Percentiles rank a stretch among this genome's conserved stretches.
Conservation (phyloP, 768 basidiomycete genomes). For the Hericium erinaceus region DNA sequence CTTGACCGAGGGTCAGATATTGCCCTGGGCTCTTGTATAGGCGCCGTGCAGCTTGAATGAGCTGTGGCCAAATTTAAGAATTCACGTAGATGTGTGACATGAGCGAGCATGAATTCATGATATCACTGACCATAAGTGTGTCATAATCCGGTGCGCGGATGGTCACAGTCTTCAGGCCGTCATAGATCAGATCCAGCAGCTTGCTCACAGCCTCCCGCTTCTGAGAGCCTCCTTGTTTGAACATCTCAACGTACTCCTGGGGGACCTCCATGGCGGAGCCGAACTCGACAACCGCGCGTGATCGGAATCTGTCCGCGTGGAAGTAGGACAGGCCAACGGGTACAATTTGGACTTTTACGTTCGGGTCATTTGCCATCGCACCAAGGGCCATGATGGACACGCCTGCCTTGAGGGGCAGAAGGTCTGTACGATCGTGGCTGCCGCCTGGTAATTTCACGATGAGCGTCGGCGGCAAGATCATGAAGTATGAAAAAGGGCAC, state of each 20-base stretch:
- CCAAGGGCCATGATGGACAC: constrained; percentile 98
- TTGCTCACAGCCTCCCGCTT: constrained; percentile 89
- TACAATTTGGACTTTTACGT: constrained; percentile 80
- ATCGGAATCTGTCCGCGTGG: constrained; percentile 68
- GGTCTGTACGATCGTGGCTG: constrained; percentile 94
- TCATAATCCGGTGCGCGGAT: constrained; percentile 95
- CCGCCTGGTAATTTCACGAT: constrained; percentile 49
- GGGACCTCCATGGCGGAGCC: constrained; percentile 90
- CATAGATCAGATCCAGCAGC: constrained; percentile 85
- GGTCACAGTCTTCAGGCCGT: constrained; percentile 91
- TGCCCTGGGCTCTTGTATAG: constrained; percentile 91
- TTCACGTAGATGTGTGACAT: background rate
- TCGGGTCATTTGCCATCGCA: constrained; percentile 89
- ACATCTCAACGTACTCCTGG: constrained; percentile 78
- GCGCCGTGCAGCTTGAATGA: constrained; percentile 89
- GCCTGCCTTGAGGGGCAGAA: constrained; percentile 94
- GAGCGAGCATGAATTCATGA: background rate
- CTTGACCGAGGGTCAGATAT: constrained; percentile 86
- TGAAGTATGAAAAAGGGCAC: constrained; percentile 7
- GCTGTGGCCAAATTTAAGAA: constrained; percentile 31
- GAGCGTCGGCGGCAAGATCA: constrained; percentile 1
- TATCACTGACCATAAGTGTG: constrained; percentile 82
- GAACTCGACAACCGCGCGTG: constrained; percentile 95
- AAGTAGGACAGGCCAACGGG: constrained; percentile 37
- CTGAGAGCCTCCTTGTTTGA: constrained; percentile 76